Conservation (phyloP, 306 rosid species). For the Inga laurina region DNA sequence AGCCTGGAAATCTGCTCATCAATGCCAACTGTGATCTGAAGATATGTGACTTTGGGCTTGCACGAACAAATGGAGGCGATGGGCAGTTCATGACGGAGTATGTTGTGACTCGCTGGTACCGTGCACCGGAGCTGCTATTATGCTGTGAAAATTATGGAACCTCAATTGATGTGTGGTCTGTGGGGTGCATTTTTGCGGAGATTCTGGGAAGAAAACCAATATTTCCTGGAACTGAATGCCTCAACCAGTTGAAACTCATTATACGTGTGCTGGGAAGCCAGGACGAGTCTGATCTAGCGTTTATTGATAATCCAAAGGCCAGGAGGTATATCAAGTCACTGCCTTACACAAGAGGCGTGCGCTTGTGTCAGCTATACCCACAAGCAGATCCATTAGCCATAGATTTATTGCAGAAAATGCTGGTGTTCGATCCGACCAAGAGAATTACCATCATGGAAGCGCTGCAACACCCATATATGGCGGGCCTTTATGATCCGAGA, state of each 20-base stretch:
- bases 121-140: slow-evolving; percentile 89
- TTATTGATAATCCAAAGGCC: slow-evolving; percentile 68
- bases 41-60: slow-evolving; percentile 90
- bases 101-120: slow-evolving; percentile 94
- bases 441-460: slow-evolving; percentile 77
- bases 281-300: slow-evolving; percentile 53
- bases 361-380: slow-evolving; percentile 63
- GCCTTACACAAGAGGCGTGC: slow-evolving; percentile 58
- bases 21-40: slow-evolving; percentile 77
- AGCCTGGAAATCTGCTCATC: slow-evolving; percentile 86
- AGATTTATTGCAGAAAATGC: slow-evolving; percentile 82
- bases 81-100: slow-evolving; percentile 89
- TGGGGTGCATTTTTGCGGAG: slow-evolving; percentile 94
- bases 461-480: slow-evolving; percentile 84
- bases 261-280: slow-evolving; percentile 80
- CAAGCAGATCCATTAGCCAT: slow-evolving; percentile 77
- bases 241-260: slow-evolving; percentile 76
- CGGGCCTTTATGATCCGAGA: slow-evolving; percentile 62
- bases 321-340: slow-evolving; percentile 62
- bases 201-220: slow-evolving; percentile 85
- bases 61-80: slow-evolving; percentile 64
- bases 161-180: slow-evolving; percentile 92
- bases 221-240: slow-evolving; percentile 80
- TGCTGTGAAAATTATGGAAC: slow-evolving; percentile 84
- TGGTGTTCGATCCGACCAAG: slow-evolving; percentile 80